These are phyloP conservation scores for Fragaria nilgerrensis DNA, from an alignment of 306 rosid species.

Conservation along the genomic window DNA sequence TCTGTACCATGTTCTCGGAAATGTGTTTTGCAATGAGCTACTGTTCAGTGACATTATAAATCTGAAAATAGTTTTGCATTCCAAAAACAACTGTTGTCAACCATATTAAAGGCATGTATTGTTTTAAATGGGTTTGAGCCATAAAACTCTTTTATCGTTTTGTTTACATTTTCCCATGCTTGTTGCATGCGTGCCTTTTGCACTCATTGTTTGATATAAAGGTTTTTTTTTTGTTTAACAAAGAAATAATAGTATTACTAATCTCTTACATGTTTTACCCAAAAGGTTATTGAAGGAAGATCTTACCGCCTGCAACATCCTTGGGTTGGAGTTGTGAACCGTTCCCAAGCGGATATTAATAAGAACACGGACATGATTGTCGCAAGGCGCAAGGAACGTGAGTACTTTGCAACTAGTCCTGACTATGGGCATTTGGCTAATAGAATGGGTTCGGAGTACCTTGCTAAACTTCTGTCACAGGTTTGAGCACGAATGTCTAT, in stretches of 20 bases:
- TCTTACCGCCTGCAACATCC: slow-evolving; percentile 85
- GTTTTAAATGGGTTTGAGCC: background rate
- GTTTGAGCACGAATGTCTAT: slow-evolving; percentile 30
- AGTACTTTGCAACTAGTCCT: slow-evolving; percentile 87
- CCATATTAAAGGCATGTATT: background rate
- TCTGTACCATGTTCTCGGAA: background rate
- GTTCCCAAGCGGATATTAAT: slow-evolving; percentile 96
- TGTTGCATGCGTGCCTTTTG: background rate
- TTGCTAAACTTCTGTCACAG: slow-evolving; percentile 95
- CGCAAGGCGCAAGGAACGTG: slow-evolving; percentile 88
- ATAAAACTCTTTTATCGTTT: background rate
- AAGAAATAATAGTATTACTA: background rate
- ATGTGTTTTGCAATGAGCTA: background rate
- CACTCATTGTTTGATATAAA: background rate
- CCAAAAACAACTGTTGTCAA: background rate
- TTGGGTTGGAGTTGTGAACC: slow-evolving; percentile 98
- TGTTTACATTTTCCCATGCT: background rate
- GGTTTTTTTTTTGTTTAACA: background rate
- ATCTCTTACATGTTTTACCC: background rate
- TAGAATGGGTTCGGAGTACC: slow-evolving; percentile 98
- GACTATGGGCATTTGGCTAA: slow-evolving; percentile 85
- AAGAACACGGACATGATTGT: slow-evolving; percentile 83
- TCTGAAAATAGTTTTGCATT: slow-evolving; percentile 1
- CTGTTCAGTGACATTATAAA: background rate
- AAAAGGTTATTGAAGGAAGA: slow-evolving; percentile 92